Percentiles rank a stretch among this genome's conserved stretches.
phyloP scores from a whole-genome alignment of 805 yeast genomes.

The Lachancea fermentati region DNA sequence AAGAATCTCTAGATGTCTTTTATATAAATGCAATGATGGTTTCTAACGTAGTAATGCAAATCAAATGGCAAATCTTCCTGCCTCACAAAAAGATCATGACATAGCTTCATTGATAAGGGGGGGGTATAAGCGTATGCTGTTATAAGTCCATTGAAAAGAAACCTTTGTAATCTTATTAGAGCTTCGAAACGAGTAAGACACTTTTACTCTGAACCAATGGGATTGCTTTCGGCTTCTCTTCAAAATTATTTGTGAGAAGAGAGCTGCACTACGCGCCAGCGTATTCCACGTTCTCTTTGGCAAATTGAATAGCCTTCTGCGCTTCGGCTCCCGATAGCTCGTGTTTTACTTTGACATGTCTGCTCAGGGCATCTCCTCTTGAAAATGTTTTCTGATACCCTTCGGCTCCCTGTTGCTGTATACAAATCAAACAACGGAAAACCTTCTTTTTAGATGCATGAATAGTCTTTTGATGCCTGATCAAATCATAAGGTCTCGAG shows the following conservation, averaged over 20 bases:
- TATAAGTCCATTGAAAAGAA: background rate
- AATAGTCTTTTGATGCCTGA: conserved; percentile 93
- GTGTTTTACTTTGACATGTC: conserved; percentile 91
- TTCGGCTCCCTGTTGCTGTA: conserved; percentile 35
- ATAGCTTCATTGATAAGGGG: no score
- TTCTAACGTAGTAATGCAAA: background rate
- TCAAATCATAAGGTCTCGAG: conserved; percentile 90
- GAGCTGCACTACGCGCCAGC: conserved; percentile 3
- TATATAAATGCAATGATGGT: conserved; percentile 1
- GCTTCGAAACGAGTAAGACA: no score
- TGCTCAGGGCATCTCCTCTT: conserved; percentile 87
- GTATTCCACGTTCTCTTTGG: conserved; percentile 73
- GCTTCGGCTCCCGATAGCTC: conserved; percentile 47
- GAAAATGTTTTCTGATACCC: conserved; percentile 73
- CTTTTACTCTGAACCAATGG: no score
- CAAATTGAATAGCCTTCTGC: conserved; percentile 64
- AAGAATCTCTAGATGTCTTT: conserved; percentile 1
- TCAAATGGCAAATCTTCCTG: background rate
- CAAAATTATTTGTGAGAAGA: no score
- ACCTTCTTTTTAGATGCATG: conserved; percentile 84
- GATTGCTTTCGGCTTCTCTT: no score
- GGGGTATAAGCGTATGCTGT: no score
- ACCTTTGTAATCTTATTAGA: background rate
- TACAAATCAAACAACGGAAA: conserved; percentile 84
- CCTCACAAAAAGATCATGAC: no score